Percentiles rank a stretch among this genome's conserved stretches.
These are phyloP conservation scores for Nemania diffusa DNA, from an alignment of 2,329 filamentous ascomycete genomes.

Conservation along the genomic window DNA sequence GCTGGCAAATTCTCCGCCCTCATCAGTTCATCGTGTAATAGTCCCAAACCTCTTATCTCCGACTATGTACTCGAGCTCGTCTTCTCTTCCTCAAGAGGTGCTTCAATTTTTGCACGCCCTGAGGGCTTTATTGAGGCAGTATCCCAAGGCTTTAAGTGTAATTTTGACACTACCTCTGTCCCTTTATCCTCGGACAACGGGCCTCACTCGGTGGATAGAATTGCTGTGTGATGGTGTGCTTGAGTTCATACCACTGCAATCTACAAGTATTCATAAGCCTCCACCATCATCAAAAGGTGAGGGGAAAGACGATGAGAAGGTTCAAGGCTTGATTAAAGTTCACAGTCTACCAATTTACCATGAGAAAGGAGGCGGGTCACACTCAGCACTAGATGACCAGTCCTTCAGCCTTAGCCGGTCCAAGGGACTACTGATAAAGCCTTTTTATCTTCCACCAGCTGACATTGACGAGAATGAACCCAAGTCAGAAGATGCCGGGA, in stretches of 20 bases:
- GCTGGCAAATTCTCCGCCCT: conserved; percentile 66
- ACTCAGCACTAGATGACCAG: conserved; percentile 81
- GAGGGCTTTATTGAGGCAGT: conserved; percentile 76
- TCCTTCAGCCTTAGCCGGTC: conserved; percentile 87
- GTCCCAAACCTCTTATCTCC: conserved; percentile 89
- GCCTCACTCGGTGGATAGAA: conserved; percentile 87
- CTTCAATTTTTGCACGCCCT: conserved; percentile 85
- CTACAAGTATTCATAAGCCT: conserved; percentile 62
- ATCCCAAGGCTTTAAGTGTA: conserved; percentile 72
- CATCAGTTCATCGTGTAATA: conserved; percentile 80
- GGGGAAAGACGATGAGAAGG: conserved; percentile 71
- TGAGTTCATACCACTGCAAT: conserved; percentile 80
- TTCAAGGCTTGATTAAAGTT: conserved; percentile 86
- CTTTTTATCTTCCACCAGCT: conserved; percentile 88
- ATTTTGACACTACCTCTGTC: conserved; percentile 82
- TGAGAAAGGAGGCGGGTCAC: conserved; percentile 85
- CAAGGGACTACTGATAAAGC: conserved; percentile 83
- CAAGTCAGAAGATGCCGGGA: conserved; percentile 63
- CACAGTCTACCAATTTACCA: conserved; percentile 86
- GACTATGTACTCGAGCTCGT: conserved; percentile 78
- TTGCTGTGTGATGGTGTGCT: conserved; percentile 85
- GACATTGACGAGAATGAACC: conserved; percentile 71
- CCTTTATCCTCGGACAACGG: conserved; percentile 79
- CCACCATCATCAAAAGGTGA: conserved; percentile 64
- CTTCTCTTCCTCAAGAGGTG: conserved; percentile 76